Evolutionary conservation across 2,329 filamentous ascomycete species (phyloP).

Genomic region (Fusarium praegraminearum): DNA sequence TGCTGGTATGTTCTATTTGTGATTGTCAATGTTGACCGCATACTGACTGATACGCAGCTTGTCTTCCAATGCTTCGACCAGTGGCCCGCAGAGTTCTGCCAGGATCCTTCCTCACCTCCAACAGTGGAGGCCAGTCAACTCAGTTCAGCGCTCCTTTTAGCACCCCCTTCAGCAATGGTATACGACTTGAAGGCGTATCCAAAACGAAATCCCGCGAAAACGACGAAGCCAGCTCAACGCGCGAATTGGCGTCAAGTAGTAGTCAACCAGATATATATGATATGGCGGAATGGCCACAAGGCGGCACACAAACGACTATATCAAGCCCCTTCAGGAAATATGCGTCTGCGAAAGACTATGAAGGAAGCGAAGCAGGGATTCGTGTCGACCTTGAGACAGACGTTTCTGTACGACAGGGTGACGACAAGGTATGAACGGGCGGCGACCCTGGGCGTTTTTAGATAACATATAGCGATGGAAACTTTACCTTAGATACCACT

Average conservation of each 20-base stretch:
- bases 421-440: slow-evolving; percentile 33
- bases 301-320: slow-evolving; percentile 23
- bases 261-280: slow-evolving; percentile 28
- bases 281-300: slow-evolving; percentile 28
- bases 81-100: slow-evolving; percentile 37
- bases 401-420: slow-evolving; percentile 22
- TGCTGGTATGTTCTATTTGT: slow-evolving; percentile 35
- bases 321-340: slow-evolving; percentile 39
- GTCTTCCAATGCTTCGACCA: slow-evolving; percentile 43
- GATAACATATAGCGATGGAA: slow-evolving; percentile 9
- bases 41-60: slow-evolving; percentile 26
- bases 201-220: slow-evolving; percentile 22
- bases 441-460: slow-evolving; percentile 32
- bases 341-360: slow-evolving; percentile 30
- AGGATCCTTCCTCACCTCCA: slow-evolving; percentile 35
- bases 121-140: slow-evolving; percentile 23
- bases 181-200: slow-evolving; percentile 31
- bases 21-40: fast-evolving
- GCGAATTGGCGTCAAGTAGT: slow-evolving; percentile 12
- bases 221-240: slow-evolving; percentile 38
- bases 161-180: slow-evolving; percentile 30
- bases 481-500: slow-evolving; percentile 34
- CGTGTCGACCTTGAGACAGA: slow-evolving; percentile 29
- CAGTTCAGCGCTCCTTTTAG: slow-evolving; percentile 25
- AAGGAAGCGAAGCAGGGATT: slow-evolving; percentile 22